phyloP scores from a whole-genome alignment of 2,329 filamentous ascomycete genomes.

The Chaetothyriales sp. region DNA sequence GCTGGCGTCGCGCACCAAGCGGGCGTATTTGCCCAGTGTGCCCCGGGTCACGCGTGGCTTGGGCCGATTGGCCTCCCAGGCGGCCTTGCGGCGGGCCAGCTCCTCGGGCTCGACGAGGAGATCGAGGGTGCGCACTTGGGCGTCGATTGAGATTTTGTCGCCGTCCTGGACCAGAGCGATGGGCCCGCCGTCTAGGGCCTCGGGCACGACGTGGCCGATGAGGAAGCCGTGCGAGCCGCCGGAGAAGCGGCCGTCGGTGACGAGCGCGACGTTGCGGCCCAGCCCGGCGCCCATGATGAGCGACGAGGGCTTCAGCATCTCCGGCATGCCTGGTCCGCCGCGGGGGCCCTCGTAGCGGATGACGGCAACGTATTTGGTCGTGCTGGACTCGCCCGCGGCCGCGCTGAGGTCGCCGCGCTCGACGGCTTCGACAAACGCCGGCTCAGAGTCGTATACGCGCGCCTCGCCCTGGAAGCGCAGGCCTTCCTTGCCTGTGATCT shows the following conservation, averaged over 20 bases:
- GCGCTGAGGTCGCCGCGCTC: constrained; percentile 47
- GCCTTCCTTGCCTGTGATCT: constrained; percentile 65
- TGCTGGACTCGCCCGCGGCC: background rate
- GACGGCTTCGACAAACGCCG: constrained; percentile 52
- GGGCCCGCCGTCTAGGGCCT: constrained; percentile 71
- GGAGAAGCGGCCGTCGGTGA: constrained; percentile 63
- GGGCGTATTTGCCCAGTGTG: constrained; percentile 56
- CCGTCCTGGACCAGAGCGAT: constrained; percentile 72
- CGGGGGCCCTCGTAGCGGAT: constrained; percentile 62
- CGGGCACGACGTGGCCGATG: constrained; percentile 75
- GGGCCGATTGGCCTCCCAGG: constrained; percentile 45
- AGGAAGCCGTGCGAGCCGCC: constrained; percentile 76
- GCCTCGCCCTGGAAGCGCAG: constrained; percentile 52
- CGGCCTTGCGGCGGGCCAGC: constrained; percentile 40
- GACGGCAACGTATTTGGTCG: constrained; percentile 52
- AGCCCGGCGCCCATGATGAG: constrained; percentile 61
- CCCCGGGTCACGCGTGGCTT: constrained; percentile 44
- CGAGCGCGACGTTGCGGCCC: constrained; percentile 53
- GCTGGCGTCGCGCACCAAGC: constrained; percentile 32
- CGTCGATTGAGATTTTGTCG: constrained; percentile 68
- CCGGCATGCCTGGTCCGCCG: constrained; percentile 58
- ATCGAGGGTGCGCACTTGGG: constrained; percentile 53
- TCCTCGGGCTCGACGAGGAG: constrained; percentile 52
- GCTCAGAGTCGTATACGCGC: constrained; percentile 54
- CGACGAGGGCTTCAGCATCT: constrained; percentile 58